Conservation (phyloP, 2,329 filamentous ascomycete genomes). For the Pseudogymnoascus sp. region DNA sequence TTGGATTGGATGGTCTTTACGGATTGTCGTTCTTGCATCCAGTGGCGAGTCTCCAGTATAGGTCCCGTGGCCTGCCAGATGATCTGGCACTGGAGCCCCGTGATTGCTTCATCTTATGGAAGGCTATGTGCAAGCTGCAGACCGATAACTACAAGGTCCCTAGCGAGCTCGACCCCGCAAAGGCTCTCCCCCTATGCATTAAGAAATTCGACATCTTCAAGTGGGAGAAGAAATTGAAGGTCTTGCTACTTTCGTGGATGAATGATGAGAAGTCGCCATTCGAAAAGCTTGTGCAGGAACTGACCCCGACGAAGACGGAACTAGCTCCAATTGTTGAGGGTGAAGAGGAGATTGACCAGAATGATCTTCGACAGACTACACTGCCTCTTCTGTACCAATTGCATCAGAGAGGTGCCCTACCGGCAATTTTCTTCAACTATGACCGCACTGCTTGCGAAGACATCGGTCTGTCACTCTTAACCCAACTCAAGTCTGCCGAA, state of each 20-base stretch:
- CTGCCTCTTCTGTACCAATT: slow-evolving; percentile 53
- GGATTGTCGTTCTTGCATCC: slow-evolving; percentile 53
- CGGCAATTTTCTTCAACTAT: slow-evolving; percentile 71
- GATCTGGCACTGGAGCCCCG: slow-evolving; percentile 63
- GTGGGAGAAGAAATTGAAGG: slow-evolving; percentile 58
- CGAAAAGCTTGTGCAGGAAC: slow-evolving; percentile 36
- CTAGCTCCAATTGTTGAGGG: slow-evolving; percentile 4
- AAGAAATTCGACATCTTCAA: slow-evolving; percentile 56
- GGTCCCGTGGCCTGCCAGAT: slow-evolving; percentile 53
- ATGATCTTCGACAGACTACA: slow-evolving; percentile 37
- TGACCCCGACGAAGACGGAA: slow-evolving; percentile 24
- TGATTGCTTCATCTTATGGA: slow-evolving; percentile 61
- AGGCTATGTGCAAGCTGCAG: slow-evolving; percentile 51
- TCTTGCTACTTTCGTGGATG: slow-evolving; percentile 53
- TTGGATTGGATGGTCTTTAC: slow-evolving; percentile 32
- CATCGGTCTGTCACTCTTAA: slow-evolving; percentile 43
- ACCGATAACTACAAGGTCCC: slow-evolving; percentile 43
- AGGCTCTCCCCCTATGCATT: slow-evolving; percentile 44
- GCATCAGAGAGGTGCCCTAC: slow-evolving; percentile 56
- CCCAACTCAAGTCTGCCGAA: slow-evolving; percentile 47
- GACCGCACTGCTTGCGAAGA: slow-evolving; percentile 58
- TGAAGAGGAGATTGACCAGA: slow-evolving; percentile 17
- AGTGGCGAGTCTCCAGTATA: slow-evolving; percentile 52
- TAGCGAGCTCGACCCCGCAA: slow-evolving; percentile 39
- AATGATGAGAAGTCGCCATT: slow-evolving; percentile 38